A percentile compares a stretch with the other conserved stretches of the same genome.
These are phyloP conservation scores for Thyridium curvatum DNA, from an alignment of 2,329 filamentous ascomycete species.

Conservation along the genomic window DNA sequence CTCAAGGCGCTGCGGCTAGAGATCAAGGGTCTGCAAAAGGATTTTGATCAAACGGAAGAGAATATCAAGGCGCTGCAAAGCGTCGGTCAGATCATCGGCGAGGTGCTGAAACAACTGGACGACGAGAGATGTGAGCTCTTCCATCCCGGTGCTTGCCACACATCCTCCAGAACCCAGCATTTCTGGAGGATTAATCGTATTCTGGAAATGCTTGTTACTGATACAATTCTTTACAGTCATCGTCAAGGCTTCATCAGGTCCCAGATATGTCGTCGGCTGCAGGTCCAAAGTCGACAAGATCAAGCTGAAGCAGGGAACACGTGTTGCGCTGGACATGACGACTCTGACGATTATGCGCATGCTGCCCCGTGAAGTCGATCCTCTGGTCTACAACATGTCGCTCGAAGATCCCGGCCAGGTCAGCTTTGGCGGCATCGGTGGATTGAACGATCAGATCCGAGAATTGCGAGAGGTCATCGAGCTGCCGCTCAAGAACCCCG, in stretches of 20 bases:
- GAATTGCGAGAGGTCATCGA: slow-evolving; percentile 97
- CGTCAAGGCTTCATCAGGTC: slow-evolving; percentile 95
- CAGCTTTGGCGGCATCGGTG: slow-evolving; percentile 96
- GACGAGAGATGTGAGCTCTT: slow-evolving; percentile 83
- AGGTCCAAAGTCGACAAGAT: slow-evolving; percentile 96
- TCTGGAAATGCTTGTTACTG: slow-evolving; percentile 13
- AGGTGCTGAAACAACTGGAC: slow-evolving; percentile 97
- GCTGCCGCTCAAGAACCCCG: slow-evolving; percentile 95
- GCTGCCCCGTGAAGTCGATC: slow-evolving; percentile 96
- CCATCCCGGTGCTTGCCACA: neutral
- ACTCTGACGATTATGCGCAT: slow-evolving; percentile 99
- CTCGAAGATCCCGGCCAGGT: slow-evolving; percentile 95
- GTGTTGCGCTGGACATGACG: slow-evolving; percentile 97
- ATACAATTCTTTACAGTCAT: slow-evolving; percentile 59
- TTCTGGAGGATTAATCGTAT: slow-evolving; percentile 8
- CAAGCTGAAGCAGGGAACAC: slow-evolving; percentile 96
- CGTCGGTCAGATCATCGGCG: slow-evolving; percentile 97
- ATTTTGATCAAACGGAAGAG: slow-evolving; percentile 95
- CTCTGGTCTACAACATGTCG: slow-evolving; percentile 99
- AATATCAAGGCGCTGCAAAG: slow-evolving; percentile 99
- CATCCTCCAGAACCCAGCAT: neutral
- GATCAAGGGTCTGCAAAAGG: slow-evolving; percentile 90
- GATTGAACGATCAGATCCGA: slow-evolving; percentile 95
- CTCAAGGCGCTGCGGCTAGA: slow-evolving; percentile 89
- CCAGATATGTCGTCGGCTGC: slow-evolving; percentile 96